Evolutionary conservation across 495 filamentous ascomycete species (phyloP), one percentile per base, ranked within the genome.

Genomic region (Sporormia fimetaria): DNA sequence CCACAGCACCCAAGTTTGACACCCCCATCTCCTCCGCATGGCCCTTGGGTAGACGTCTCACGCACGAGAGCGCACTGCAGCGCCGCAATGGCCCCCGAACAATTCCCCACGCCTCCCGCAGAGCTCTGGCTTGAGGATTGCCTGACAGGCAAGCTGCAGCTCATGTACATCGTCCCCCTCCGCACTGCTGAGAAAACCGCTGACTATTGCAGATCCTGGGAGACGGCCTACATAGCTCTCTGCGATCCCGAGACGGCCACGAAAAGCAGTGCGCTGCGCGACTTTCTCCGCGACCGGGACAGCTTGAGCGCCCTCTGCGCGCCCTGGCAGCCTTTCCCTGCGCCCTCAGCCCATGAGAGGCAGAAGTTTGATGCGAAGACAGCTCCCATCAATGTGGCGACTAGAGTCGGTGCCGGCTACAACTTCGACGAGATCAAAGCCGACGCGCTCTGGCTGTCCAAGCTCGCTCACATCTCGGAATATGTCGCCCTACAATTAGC

Each of bases 301-400:
- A 76, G 76, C 55, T 56, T 80, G 48, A 63, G 71, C 51, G 62
- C 83, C 41, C 67, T 94, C 52, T 68, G 74, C 43, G 65, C 71
- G 30, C 75, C 78, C 34, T 62, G 75, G 57, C 71, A 63, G 37
- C 72, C 75, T 32, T 88, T 83, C 58, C 62, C 69, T 33, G 50
- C 68, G 2, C 77, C 58, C 45, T 73, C 68, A 31, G 48, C 65
- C 43, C 75, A 71, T 52, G 68, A 73, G 4, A 88, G 80, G 58
- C 57, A 67, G 30, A 75, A 75, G 17, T 94, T 94, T 57, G 82
- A 88, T 39, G 85, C 79, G 27, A 87, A 78, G 60, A 95, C 86
- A 1, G 80, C 88, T 12, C 78, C 87, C n/a, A 92, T 95, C 37
- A 80, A 94, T 57, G 77, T 87, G 30, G 72, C 81, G 17, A 80